Conservation (phyloP, 768 basidiomycete species). For the Macrolepiota albuminosa region DNA sequence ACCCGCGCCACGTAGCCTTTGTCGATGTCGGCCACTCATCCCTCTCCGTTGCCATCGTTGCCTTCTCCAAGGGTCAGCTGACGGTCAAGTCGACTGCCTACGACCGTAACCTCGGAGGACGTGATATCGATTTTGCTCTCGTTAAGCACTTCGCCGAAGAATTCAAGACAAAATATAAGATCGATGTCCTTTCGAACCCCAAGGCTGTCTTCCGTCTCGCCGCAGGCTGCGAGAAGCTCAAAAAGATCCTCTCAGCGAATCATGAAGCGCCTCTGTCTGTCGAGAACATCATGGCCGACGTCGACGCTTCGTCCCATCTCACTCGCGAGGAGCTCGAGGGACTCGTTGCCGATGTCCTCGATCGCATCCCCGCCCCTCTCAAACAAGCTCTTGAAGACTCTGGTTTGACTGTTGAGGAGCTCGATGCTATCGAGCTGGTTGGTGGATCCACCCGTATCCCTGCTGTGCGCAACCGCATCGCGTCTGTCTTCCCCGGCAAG, state of each 20-base stretch:
- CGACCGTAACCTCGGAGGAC: constrained; percentile 92
- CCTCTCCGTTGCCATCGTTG: constrained; percentile 82
- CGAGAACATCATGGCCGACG: constrained; percentile 94
- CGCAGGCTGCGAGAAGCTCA: constrained; percentile 88
- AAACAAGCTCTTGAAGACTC: constrained; percentile 77
- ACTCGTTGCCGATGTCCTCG: constrained; percentile 72
- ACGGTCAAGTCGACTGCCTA: constrained; percentile 84
- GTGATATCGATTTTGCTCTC: constrained; percentile 92
- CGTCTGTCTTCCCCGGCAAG: constrained; percentile 78
- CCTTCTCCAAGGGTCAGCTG: constrained; percentile 93
- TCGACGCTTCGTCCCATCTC: constrained; percentile 87
- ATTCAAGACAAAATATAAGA: constrained; percentile 97
- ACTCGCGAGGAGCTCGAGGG: constrained; percentile 78
- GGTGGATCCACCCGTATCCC: constrained; percentile 94
- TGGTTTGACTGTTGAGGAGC: constrained; percentile 75
- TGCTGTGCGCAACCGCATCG: constrained; percentile 84
- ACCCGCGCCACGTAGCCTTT: constrained; percentile 84
- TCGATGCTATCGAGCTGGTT: constrained; percentile 89
- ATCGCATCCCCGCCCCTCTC: constrained; percentile 72
- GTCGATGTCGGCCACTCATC: constrained; percentile 94
- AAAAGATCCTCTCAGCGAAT: constrained; percentile 96
- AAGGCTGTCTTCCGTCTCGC: constrained; percentile 91
- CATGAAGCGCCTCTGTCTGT: constrained; percentile 84
- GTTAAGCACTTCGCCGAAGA: constrained; percentile 84
- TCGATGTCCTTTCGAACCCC: constrained; percentile 87